A percentile compares a stretch with the other conserved stretches of the same genome.
These are phyloP conservation scores for Xanthoconium stramineum DNA, from an alignment of 768 basidiomycete species.

Conservation along the genomic window DNA sequence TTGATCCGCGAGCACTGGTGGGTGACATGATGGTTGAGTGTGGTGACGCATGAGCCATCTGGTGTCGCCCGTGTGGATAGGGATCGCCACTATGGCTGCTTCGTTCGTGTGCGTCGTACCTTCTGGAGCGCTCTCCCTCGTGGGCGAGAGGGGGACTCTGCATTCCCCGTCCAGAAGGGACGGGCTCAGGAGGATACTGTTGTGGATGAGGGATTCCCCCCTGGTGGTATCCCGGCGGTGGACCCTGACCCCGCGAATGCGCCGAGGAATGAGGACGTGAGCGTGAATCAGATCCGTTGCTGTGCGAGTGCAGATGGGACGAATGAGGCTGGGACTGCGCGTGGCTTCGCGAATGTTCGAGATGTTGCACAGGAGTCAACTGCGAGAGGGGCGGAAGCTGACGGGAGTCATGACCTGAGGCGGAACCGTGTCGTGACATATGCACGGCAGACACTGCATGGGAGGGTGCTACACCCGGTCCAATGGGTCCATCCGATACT, in stretches of 20 bases:
- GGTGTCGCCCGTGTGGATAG: conserved; percentile 31
- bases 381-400: conserved; percentile 50
- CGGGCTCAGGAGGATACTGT: conserved; percentile 45
- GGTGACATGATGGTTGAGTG: conserved; percentile 36
- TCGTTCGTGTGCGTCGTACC: conserved; percentile 46
- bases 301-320: conserved; percentile 41
- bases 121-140: conserved; percentile 44
- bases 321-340: conserved; percentile 37
- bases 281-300: conserved; percentile 41
- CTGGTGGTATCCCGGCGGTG: conserved; percentile 32
- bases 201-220: conserved; percentile 40
- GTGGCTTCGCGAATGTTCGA: conserved; percentile 33
- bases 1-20: conserved; percentile 33
- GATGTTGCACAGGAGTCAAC: conserved; percentile 42
- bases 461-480: conserved; percentile 37
- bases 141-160: conserved; percentile 49
- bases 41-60: conserved; percentile 32
- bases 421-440: conserved; percentile 42
- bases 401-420: conserved; percentile 43
- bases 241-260: conserved; percentile 45
- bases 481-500: conserved; percentile 47
- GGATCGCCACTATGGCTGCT: conserved; percentile 33
- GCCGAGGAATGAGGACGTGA: conserved; percentile 52
- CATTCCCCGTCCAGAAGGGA: conserved; percentile 43
- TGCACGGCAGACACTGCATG: conserved; percentile 38